phyloP scores from a whole-genome alignment of 345 rosid species.

The Arabidopsis suecica region DNA sequence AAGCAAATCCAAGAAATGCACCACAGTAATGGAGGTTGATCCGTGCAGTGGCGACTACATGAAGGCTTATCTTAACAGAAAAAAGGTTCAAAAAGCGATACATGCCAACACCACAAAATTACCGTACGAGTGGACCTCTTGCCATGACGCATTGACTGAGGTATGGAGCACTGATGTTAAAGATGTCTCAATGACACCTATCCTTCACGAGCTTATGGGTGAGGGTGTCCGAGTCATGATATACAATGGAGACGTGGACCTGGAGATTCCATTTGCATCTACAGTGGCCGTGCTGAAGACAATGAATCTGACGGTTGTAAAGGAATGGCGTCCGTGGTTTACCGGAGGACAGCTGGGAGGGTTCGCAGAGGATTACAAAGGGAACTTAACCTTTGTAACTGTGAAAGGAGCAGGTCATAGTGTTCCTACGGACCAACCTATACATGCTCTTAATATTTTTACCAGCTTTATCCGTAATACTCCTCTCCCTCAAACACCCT shows the following conservation, averaged over 20 bases:
- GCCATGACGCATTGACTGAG: constrained; percentile 58
- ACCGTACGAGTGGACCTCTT: constrained; percentile 68
- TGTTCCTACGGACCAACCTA: constrained; percentile 21
- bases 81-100: constrained; percentile 64
- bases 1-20: constrained; percentile 52
- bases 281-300: constrained; percentile 60
- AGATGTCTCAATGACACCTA: constrained; percentile 57
- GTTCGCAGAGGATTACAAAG: constrained; percentile 23
- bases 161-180: constrained; percentile 56
- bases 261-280: constrained; percentile 70
- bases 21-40: constrained; percentile 54
- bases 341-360: constrained; percentile 51
- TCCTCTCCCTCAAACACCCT: constrained; percentile 4
- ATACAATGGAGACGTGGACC: constrained; percentile 78
- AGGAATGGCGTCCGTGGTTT: constrained; percentile 84
- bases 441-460: constrained; percentile 23
- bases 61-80: constrained; percentile 59
- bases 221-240: constrained; percentile 68
- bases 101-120: constrained; percentile 64
- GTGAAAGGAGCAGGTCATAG: constrained; percentile 35
- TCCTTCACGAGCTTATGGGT: constrained; percentile 70
- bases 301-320: constrained; percentile 65
- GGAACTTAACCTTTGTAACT: constrained; percentile 20
- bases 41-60: constrained; percentile 59
- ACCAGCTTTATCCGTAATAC: constrained; percentile 27